phyloP scores from a whole-genome alignment of 352 stramenopile genomes.

The Phytopythium kandeliae region DNA sequence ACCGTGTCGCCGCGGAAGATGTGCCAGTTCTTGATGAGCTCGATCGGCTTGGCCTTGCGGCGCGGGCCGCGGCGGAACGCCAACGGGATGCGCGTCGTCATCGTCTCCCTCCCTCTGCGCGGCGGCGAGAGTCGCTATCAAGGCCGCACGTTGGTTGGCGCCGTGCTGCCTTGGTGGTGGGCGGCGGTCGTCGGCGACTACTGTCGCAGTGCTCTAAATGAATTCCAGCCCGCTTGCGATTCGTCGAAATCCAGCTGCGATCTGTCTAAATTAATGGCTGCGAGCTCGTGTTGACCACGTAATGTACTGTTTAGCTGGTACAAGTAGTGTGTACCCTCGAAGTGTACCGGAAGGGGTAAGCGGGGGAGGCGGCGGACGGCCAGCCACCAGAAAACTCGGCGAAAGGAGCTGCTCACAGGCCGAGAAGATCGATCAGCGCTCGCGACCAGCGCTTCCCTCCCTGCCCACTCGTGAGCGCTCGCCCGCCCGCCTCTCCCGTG shows the following conservation, averaged over 20 bases:
- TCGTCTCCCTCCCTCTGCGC: conserved; percentile 23
- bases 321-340: no score
- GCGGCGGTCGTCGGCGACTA: no score
- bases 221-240: neutral
- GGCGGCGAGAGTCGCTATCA: no score
- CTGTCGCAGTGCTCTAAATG: neutral
- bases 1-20: conserved; percentile 74
- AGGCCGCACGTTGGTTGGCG: no score
- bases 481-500: neutral
- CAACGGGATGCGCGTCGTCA: conserved; percentile 71
- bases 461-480: neutral
- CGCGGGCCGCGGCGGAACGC: conserved; percentile 72
- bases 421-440: neutral
- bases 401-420: conserved; percentile 9
- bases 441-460: neutral
- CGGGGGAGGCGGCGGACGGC: neutral
- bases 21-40: conserved; percentile 78
- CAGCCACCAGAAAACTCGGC: conserved; percentile 41
- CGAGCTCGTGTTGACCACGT: neutral
- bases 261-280: neutral
- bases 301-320: neutral
- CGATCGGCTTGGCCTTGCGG: conserved; percentile 74
- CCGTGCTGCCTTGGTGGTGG: no score
- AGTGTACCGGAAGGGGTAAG: neutral
- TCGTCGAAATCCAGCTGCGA: neutral